Evolutionary conservation across 2,329 filamentous ascomycete species (phyloP), one percentile per base, ranked within the genome.

Genomic region (Colletotrichum tropicale): DNA sequence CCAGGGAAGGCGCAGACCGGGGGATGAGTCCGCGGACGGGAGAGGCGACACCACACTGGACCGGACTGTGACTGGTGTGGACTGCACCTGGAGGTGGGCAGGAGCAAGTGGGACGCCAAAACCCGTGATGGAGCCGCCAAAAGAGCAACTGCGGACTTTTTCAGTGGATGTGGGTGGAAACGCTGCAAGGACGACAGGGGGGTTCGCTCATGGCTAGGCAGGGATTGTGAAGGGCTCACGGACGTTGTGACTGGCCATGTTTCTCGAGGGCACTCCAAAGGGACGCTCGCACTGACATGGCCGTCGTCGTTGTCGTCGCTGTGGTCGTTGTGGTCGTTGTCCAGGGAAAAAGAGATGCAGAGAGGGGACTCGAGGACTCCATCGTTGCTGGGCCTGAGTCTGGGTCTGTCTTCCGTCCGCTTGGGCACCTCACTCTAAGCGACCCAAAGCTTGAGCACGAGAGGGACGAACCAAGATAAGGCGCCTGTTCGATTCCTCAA

Each of bases 181-280:
- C 18, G 18, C 30, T 21, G 48, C n/a, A 32, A 34, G 48, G 21
- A 43, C 30, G 70, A 61, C 74, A 74, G 70, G 74, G 74, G 70
- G 18, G 18, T 8, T 62, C 34, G 60, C 74, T 74, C 70, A 76
- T 74, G 70, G 74, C 74, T 21, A 32, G 28, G 34, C 74, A 76
- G 70, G 74, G 74, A 70, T 76, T 26, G 32, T 38, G 66, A 62
- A 74, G 70, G 58, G 43, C 56, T 66, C 70, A 74, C 65, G 60
- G 71, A 66, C 70, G 62, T 75, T 60, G 26, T 72, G 43, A 72
- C 62, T 75, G 73, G 73, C 32, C 56, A 75, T 72, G 73, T 75
- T 75, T 75, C 73, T 75, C 16, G 48, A 74, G 67, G 71, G 67
- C 43, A 56, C 61, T 38, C 61, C 61, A 64, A 64, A 43, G 61